Base-by-base conservation (phyloP, 2,329 filamentous ascomycete genomes). In the Emmonsiellopsis sp. region DNA sequence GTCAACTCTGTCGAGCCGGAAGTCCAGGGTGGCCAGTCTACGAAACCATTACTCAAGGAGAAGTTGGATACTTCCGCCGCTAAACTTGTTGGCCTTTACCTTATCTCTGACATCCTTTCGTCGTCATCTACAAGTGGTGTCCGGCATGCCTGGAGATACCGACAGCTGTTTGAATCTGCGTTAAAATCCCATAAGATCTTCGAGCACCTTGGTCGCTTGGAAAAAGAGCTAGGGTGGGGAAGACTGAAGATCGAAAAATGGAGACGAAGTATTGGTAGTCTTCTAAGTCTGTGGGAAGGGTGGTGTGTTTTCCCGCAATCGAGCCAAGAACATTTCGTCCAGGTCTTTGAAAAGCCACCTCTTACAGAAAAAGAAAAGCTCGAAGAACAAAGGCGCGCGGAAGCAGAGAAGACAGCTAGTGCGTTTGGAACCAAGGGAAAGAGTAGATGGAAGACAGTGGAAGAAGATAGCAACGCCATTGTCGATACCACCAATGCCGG, bases 71-170 rank as follows among this genome's bases (percentile, higher is more conserved):
- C 79, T 0, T 91, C 87, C 51, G 77, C 81, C 1, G 82, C 88
- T 1, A 88, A 85, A 61, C 76, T 95, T 1, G 84, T 95, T 16
- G 91, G 82, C 1, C 76, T 97, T 2, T 95, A 94, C 65, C 76
- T 93, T 50, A 79, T 88, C 50, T 83, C 79, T 32, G 91, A 96
- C 66, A 86, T 95, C 45, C 77, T 95, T 10, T 87, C 87, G 0
- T 87, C 87, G 0, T 88, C 86, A 0, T 78, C 80, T 5, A 89
- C 84, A 8, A 87, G 86, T 58, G 86, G 85, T 2, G 84, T 92
- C 26, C 83, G 87, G 2, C 87, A 91, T 66, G 87, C 88, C 2
- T 95, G 90, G 88, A 85, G 89, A 51, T 95, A 90, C 64, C 79
- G 90, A 20, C 83, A 87, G 59, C 77, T 92, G 2, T 89, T 95